Conservation (phyloP, 2,329 filamentous ascomycete genomes). For the Colletotrichum aenigma region DNA sequence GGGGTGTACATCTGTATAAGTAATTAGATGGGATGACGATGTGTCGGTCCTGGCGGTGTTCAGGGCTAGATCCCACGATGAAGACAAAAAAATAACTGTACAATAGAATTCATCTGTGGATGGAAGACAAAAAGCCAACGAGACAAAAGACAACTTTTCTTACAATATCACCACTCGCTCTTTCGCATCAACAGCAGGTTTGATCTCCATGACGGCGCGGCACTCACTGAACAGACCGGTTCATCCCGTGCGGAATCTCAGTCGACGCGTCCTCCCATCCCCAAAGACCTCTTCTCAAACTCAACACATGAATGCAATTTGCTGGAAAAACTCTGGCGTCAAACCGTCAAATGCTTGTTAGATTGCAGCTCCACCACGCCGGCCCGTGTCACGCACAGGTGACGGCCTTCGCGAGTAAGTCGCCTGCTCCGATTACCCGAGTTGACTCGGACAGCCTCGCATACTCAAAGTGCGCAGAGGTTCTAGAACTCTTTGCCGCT, state of each 20-base stretch:
- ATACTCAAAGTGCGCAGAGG: not conserved
- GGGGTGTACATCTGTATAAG: not conserved
- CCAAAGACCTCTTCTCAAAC: not conserved
- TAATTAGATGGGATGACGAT: not conserved
- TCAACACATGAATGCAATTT: not conserved
- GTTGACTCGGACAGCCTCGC: not conserved
- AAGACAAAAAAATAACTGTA: not conserved
- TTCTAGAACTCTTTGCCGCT: not conserved
- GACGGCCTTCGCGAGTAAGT: not conserved
- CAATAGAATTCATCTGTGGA: not conserved
- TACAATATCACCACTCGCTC: not conserved
- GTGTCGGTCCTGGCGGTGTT: not conserved
- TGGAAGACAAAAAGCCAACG: not conserved
- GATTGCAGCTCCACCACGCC: not conserved
- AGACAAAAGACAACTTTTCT: not conserved
- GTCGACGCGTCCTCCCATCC: not conserved
- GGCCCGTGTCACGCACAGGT: not conserved
- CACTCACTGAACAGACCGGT: not conserved
- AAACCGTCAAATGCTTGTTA: not conserved
- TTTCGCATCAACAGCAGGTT: not conserved
- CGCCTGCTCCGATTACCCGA: not conserved
- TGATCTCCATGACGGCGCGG: not conserved
- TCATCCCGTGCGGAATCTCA: not conserved
- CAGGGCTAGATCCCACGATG: not conserved
- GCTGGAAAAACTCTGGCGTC: not conserved